phyloP scores from a whole-genome alignment of 805 yeast genomes.

The Blastobotrys terrestris region DNA sequence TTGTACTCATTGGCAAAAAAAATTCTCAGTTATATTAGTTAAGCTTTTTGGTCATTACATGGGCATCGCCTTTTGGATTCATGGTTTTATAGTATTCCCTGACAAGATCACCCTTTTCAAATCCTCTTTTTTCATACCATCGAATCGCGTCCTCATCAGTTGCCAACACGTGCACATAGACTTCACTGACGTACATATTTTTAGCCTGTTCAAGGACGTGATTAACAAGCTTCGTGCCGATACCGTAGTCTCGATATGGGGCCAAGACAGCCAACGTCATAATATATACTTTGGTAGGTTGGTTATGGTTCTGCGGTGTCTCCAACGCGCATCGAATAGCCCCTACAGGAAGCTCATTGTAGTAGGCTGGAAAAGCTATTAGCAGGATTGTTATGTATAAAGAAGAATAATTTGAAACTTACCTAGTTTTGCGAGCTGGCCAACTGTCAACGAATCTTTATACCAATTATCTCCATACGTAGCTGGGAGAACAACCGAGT shows the following conservation, averaged over 20 bases:
- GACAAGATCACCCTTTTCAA: constrained; percentile 33
- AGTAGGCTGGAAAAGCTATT: constrained; percentile 40
- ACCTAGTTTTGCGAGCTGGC: constrained; percentile 48
- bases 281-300: constrained; percentile 53
- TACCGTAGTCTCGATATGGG: constrained; percentile 54
- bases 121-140: constrained; percentile 52
- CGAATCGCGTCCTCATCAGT: constrained; percentile 37
- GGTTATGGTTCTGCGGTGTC: constrained; percentile 40
- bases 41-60: constrained; percentile 26
- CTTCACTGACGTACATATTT: constrained; percentile 45
- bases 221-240: constrained; percentile 54
- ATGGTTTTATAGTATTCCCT: constrained; percentile 44
- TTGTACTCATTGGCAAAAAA: too few species aligned
- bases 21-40: too few species aligned
- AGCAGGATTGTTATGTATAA: background rate
- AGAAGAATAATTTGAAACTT: constrained; percentile 3
- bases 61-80: constrained; percentile 43
- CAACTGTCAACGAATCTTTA: constrained; percentile 39
- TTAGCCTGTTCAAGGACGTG: constrained; percentile 53
- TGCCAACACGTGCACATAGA: constrained; percentile 49
- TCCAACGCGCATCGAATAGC: constrained; percentile 48
- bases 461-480: constrained; percentile 49
- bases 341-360: constrained; percentile 77
- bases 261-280: constrained; percentile 63
- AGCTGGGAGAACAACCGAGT: constrained; percentile 46